These are phyloP conservation scores for Botrytis pseudocinerea DNA, from an alignment of 2,329 filamentous ascomycete species.

Conservation along the genomic window DNA sequence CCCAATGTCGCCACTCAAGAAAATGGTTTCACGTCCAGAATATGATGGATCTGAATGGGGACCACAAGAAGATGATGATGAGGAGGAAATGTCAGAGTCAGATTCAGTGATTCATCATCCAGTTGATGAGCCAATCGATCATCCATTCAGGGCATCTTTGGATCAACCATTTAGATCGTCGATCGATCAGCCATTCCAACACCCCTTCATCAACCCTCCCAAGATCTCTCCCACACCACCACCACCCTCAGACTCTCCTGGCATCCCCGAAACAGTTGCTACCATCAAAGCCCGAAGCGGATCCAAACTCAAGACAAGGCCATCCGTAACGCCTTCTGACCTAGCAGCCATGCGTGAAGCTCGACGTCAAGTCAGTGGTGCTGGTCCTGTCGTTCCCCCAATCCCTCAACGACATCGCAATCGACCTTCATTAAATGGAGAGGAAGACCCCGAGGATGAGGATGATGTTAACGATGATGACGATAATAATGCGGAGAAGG, in stretches of 20 bases:
- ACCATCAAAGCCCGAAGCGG: constrained; percentile 83
- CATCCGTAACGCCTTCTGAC: constrained; percentile 85
- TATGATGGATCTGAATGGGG: constrained; percentile 66
- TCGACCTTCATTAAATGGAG: constrained; percentile 53
- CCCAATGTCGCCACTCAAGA: constrained; percentile 37
- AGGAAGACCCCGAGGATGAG: constrained; percentile 36
- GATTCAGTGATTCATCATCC: constrained; percentile 84
- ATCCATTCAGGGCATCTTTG: constrained; percentile 11
- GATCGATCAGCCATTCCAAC: constrained; percentile 14
- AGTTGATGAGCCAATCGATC: constrained; percentile 7
- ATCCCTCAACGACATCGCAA: constrained; percentile 63
- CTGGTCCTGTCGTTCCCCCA: constrained; percentile 59
- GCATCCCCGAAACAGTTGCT: constrained; percentile 77
- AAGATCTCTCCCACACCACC: constrained; percentile 27
- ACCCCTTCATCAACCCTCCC: constrained; percentile 47
- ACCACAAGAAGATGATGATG: constrained; percentile 51
- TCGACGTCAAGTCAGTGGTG: constrained; percentile 79
- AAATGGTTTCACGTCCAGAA: constrained; percentile 55
- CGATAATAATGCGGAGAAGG: constrained; percentile 37
- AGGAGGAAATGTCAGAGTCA: constrained; percentile 60
- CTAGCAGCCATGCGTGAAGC: constrained; percentile 81
- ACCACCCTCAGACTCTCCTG: constrained; percentile 49
- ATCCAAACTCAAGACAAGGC: constrained; percentile 82
- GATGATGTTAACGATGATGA: constrained; percentile 33
- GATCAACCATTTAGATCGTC: constrained; percentile 18